Evolutionary conservation across 1,284 basidiomycete species (phyloP).

Genomic region (Malassezia sp.): DNA sequence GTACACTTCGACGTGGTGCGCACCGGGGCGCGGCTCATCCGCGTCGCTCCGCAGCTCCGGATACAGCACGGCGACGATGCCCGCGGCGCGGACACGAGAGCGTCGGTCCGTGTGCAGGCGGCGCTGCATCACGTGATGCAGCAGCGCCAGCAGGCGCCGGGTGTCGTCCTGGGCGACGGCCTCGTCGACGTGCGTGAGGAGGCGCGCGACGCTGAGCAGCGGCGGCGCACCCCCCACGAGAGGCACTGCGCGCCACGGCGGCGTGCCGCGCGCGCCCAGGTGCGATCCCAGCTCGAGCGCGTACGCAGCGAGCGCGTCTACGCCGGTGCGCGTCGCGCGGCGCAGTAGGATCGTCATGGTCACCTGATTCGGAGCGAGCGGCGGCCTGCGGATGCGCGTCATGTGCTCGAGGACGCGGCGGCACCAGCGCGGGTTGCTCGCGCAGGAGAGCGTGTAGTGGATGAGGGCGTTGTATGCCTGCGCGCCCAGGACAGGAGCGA

Average conservation of each 20-base stretch:
- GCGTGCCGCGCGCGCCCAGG: no score
- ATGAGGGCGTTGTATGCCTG: constrained; percentile 11
- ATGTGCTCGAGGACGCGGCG: constrained; percentile 14
- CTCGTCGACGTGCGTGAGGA: constrained; percentile 9
- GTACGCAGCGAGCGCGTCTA: constrained; percentile 1
- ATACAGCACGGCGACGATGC: constrained; percentile 5
- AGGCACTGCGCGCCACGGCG: no score
- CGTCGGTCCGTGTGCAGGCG: neutral
- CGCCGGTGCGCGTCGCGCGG: constrained; percentile 5
- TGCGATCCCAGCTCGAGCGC: constrained; percentile 4
- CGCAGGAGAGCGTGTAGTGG: constrained; percentile 9
- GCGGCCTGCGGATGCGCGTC: constrained; percentile 8
- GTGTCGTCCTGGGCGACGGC: constrained; percentile 5
- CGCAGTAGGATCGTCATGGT: constrained; percentile 12
- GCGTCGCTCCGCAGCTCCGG: constrained; percentile 3
- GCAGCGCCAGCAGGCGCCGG: constrained; percentile 3
- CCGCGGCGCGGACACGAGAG: constrained; percentile 1
- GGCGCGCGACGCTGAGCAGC: neutral
- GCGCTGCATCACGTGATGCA: constrained; percentile 8
- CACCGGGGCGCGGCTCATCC: neutral
- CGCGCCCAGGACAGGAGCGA: neutral
- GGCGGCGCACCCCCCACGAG: no score
- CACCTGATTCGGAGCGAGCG: constrained; percentile 1
- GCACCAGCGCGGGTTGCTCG: constrained; percentile 6
- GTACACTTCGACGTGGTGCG: constrained; percentile 20